Evolutionary conservation across 495 filamentous ascomycete genomes (phyloP).

Genomic region (Aspergillus leporis): DNA sequence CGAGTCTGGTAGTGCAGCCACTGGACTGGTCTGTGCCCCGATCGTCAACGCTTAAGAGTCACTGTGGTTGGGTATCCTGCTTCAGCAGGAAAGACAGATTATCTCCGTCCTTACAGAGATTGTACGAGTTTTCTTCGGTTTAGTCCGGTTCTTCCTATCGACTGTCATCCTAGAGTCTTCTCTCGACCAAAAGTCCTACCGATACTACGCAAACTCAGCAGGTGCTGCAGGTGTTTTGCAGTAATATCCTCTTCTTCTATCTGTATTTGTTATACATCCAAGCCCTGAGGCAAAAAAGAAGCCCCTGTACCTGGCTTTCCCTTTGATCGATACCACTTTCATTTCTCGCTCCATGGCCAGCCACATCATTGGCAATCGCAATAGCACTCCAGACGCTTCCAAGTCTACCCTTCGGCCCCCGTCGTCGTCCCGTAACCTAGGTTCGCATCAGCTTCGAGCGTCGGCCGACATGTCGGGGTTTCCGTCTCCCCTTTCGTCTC

Average conservation of each 20-base stretch:
- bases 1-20: slow-evolving; percentile 45
- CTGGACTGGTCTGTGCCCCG: slow-evolving; percentile 52
- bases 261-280: slow-evolving; percentile 42
- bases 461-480: slow-evolving; percentile 96
- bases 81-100: slow-evolving; percentile 12
- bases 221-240: slow-evolving; percentile 81
- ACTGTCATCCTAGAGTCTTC: slow-evolving; percentile 3
- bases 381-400: slow-evolving; percentile 92
- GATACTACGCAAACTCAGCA: slow-evolving; percentile 71
- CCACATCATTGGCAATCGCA: slow-evolving; percentile 84
- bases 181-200: slow-evolving; percentile 8
- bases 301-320: slow-evolving; percentile 3
- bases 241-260: slow-evolving; percentile 34
- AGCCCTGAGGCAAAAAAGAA: slow-evolving; percentile 19
- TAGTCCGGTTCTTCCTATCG: slow-evolving; percentile 4
- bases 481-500: slow-evolving; percentile 71
- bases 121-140: slow-evolving; percentile 17
- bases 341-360: slow-evolving; percentile 51
- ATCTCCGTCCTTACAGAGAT: slow-evolving; percentile 28
- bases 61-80: slow-evolving; percentile 18
- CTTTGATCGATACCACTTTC: slow-evolving; percentile 23
- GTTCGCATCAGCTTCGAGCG: slow-evolving; percentile 85
- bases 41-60: slow-evolving; percentile 35
- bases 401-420: slow-evolving; percentile 90
- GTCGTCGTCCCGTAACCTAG: slow-evolving; percentile 74